phyloP scores from a whole-genome alignment of 2,329 filamentous ascomycete genomes.

The Penicillium sp. region DNA sequence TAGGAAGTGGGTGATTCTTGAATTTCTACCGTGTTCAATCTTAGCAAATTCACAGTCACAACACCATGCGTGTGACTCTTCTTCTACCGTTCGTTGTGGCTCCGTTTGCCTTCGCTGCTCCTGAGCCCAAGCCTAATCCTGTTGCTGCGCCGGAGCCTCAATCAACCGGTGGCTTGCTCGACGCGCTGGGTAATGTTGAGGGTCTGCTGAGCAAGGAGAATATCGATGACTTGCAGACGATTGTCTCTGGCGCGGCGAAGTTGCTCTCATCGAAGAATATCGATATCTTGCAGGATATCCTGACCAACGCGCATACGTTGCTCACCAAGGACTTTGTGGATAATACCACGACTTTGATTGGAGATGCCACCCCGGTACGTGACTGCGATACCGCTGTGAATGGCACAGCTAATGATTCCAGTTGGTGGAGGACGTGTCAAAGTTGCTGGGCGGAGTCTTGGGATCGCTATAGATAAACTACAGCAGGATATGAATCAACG shows the following conservation, averaged over 20 bases:
- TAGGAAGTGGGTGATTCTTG: too few relatives aligned
- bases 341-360: constrained; percentile 29
- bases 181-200: constrained; percentile 20
- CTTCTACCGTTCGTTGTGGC: constrained; percentile 18
- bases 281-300: constrained; percentile 22
- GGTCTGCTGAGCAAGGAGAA: constrained; percentile 14
- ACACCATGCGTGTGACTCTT: constrained; percentile 20
- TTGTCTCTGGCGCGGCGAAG: constrained; percentile 20
- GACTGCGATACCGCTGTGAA: constrained; percentile 1
- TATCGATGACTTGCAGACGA: constrained; percentile 18
- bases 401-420: constrained; percentile 5
- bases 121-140: constrained; percentile 22
- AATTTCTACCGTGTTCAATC: too few relatives aligned
- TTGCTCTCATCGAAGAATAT: constrained; percentile 22
- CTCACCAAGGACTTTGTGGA: constrained; percentile 26
- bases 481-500: constrained; percentile 2
- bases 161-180: constrained; percentile 20
- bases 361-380: constrained; percentile 32
- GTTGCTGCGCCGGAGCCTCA: constrained; percentile 20
- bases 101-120: constrained; percentile 16
- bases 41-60: too few relatives aligned
- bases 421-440: constrained; percentile 29
- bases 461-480: constrained; percentile 15
- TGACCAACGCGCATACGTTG: constrained; percentile 23
- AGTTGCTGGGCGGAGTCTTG: constrained; percentile 24